A percentile compares a stretch with the other conserved stretches of the same genome.
These are phyloP conservation scores for Coemansia sp. DNA, from an alignment of 192 early-diverging fungal genomes.

Conservation along the genomic window DNA sequence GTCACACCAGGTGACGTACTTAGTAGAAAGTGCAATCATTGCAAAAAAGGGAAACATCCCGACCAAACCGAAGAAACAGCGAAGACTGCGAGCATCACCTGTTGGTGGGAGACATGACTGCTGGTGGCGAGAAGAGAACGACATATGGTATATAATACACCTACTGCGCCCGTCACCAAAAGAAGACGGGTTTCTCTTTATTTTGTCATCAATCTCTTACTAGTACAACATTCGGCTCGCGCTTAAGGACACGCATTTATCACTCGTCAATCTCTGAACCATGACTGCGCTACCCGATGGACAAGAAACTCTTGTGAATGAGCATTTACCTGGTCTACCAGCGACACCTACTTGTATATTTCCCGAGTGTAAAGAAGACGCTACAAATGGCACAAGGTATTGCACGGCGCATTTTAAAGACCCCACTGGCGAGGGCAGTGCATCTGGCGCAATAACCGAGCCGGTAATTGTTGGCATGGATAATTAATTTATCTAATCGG, in stretches of 20 bases:
- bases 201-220: background rate
- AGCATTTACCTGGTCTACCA: background rate
- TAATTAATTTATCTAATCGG: too few species aligned
- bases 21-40: constrained; percentile 3
- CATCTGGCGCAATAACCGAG: background rate
- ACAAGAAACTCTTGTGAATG: background rate
- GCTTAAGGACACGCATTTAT: background rate
- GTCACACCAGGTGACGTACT: background rate
- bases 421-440: background rate
- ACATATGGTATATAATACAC: background rate
- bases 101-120: background rate
- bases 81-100: background rate
- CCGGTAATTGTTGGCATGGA: background rate
- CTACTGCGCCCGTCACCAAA: background rate
- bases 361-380: background rate
- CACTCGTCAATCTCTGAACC: background rate
- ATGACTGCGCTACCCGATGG: background rate
- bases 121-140: too few species aligned
- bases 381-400: background rate
- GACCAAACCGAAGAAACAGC: background rate
- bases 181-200: background rate
- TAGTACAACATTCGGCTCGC: background rate
- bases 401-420: background rate
- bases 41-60: background rate
- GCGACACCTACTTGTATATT: background rate